Conservation (phyloP, 1,284 basidiomycete genomes). For the Amylostereum areolatum region DNA sequence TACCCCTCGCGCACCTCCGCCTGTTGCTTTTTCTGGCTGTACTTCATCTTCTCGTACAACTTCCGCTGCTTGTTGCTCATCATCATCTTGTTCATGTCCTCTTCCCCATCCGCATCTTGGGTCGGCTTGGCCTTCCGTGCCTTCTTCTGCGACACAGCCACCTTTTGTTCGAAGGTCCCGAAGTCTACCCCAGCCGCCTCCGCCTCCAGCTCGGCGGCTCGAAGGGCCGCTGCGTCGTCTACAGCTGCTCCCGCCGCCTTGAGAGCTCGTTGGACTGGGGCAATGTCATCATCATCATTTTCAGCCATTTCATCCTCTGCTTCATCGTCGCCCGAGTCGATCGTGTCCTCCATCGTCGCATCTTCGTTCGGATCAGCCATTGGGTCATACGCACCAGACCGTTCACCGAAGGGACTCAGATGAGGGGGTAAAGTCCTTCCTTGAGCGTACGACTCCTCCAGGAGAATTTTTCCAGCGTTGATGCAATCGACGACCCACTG, state of each 20-base stretch:
- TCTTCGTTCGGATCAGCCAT: constrained; percentile 26
- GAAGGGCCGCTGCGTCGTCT: constrained; percentile 64
- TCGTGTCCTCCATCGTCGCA: constrained; percentile 28
- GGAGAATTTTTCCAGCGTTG: constrained; percentile 80
- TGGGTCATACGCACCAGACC: constrained; percentile 75
- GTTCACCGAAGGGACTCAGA: constrained; percentile 91
- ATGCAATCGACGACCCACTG: constrained; percentile 98
- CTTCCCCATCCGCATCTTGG: constrained; percentile 47
- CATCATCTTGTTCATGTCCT: constrained; percentile 97
- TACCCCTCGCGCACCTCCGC: constrained; percentile 55
- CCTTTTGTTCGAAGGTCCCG: constrained; percentile 76
- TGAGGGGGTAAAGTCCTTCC: constrained; percentile 91
- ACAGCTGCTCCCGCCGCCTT: constrained; percentile 54
- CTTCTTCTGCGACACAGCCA: constrained; percentile 64
- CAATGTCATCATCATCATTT: constrained; percentile 31
- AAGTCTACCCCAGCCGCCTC: constrained; percentile 87
- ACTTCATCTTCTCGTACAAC: constrained; percentile 94
- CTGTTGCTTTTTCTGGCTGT: constrained; percentile 75
- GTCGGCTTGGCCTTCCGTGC: constrained; percentile 26
- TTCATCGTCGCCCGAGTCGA: constrained; percentile 26
- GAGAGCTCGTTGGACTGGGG: constrained; percentile 35
- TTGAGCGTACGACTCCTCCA: constrained; percentile 84
- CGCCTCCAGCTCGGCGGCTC: constrained; percentile 90
- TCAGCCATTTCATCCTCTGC: constrained; percentile 26
- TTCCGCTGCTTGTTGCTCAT: constrained; percentile 97